A percentile compares a stretch with the other conserved stretches of the same genome.
Evolutionary conservation across 495 filamentous ascomycete genomes (phyloP).

Genomic region (Penicillium cinerascens): DNA sequence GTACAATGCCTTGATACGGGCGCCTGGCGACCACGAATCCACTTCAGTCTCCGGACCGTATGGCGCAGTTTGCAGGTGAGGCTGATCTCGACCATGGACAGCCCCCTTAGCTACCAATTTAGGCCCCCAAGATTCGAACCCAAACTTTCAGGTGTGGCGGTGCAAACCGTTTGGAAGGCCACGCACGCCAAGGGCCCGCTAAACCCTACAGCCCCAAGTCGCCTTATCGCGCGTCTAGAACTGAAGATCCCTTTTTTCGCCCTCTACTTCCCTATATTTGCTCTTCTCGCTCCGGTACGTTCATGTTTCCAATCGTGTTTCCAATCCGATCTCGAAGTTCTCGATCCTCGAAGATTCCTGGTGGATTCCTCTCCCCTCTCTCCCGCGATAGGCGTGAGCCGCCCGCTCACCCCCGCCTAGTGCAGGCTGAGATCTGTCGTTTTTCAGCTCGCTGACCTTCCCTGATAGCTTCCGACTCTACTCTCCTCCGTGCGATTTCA

Average conservation of each 20-base stretch:
- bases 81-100: neutral
- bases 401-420: constrained; percentile 5
- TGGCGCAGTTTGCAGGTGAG: neutral
- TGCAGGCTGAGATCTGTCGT: constrained; percentile 13
- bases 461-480: neutral
- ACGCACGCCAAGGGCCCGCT: constrained; percentile 19
- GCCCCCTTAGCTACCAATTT: neutral
- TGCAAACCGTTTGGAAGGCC: constrained; percentile 4
- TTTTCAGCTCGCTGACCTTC: constrained; percentile 3
- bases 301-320: neutral
- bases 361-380: neutral
- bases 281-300: neutral
- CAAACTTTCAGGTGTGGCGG: constrained; percentile 22
- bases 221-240: constrained; percentile 21
- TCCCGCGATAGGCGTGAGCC: constrained; percentile 1
- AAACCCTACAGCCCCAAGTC: constrained; percentile 19
- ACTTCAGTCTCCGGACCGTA: neutral
- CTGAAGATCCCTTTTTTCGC: constrained; percentile 1
- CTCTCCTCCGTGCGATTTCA: neutral
- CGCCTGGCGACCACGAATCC: neutral
- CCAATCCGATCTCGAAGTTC: neutral
- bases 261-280: neutral
- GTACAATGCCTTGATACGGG: neutral
- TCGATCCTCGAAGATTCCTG: neutral
- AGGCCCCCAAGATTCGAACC: too few species aligned